A percentile compares a stretch with the other conserved stretches of the same genome.
Conservation (phyloP, 2,329 filamentous ascomycete species). For the Ophiocordyceps camponoti-rufipedis region DNA sequence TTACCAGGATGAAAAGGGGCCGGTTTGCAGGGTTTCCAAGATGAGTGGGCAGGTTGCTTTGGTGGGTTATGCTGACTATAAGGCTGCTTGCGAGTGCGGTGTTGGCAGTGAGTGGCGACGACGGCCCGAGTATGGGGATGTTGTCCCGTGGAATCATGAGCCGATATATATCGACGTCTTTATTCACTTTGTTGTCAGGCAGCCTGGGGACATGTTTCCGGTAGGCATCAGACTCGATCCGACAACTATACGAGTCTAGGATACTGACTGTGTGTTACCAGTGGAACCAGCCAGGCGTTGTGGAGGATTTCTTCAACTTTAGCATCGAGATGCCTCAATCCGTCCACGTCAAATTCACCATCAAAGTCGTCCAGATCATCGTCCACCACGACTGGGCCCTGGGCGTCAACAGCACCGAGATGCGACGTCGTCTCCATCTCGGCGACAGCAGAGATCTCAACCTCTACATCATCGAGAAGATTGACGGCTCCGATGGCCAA, state of each 20-base stretch:
- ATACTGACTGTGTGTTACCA: neutral
- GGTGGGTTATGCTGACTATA: neutral
- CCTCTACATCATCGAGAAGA: neutral
- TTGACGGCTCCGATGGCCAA: neutral
- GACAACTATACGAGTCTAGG: too few relatives aligned
- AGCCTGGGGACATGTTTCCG: neutral
- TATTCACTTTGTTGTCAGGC: neutral
- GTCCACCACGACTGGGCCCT: neutral
- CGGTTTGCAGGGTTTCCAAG: neutral
- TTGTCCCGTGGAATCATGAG: neutral
- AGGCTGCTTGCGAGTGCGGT: neutral
- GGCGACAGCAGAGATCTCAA: neutral
- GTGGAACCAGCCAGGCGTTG: neutral
- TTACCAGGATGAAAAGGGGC: neutral
- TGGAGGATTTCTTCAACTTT: neutral
- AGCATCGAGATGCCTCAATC: neutral
- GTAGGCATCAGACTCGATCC: too few relatives aligned
- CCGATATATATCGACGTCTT: neutral
- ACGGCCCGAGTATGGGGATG: neutral
- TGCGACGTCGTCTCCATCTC: neutral
- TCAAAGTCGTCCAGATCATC: neutral
- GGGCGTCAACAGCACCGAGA: neutral
- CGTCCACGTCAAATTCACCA: neutral
- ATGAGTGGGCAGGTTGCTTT: too few relatives aligned
- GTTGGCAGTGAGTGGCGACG: neutral